Evolutionary conservation across 176 grass and related monocot species (phyloP).

Genomic region (Calamus simplicifolius): DNA sequence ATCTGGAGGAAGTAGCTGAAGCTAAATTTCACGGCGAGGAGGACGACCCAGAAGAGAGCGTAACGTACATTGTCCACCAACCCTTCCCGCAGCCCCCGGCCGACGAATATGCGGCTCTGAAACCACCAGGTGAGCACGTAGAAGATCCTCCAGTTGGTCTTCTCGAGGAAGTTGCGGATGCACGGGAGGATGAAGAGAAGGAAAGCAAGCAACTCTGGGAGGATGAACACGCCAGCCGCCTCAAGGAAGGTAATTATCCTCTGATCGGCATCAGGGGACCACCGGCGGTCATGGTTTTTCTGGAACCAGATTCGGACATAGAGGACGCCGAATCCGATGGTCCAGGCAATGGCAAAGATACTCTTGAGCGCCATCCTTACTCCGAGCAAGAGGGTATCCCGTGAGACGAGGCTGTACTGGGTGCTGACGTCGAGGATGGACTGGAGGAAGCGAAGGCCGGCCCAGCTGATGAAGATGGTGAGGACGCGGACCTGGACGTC

Average conservation of each 20-base stretch:
- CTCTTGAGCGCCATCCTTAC: conserved; percentile 80
- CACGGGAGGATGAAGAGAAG: conserved; percentile 76
- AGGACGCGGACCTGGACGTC: conserved; percentile 69
- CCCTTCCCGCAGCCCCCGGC: conserved; percentile 82
- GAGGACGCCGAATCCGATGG: conserved; percentile 54
- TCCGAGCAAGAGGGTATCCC: conserved; percentile 38
- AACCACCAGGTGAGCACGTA: conserved; percentile 95
- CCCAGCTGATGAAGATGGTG: conserved; percentile 94
- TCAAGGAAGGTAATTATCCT: conserved; percentile 64
- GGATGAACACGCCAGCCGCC: conserved; percentile 69
- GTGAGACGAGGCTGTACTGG: conserved; percentile 73
- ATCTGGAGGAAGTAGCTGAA: conserved; percentile 98
- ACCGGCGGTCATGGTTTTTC: conserved; percentile 48
- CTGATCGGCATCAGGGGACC: conserved; percentile 57
- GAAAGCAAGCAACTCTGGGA: conserved; percentile 62
- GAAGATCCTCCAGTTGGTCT: conserved; percentile 83
- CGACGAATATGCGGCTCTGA: conserved; percentile 81
- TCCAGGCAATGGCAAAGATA: conserved; percentile 63
- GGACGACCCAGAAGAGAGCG: conserved; percentile 56
- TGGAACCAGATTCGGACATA: conserved; percentile 80
- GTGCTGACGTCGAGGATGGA: conserved; percentile 69
- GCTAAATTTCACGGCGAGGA: conserved; percentile 64
- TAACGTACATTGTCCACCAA: conserved; percentile 83
- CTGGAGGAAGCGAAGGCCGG: conserved; percentile 70
- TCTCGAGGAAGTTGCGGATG: conserved; percentile 78